These are phyloP conservation scores for Babesia bovis DNA, from an alignment of 169 alveolate species.

Conservation along the genomic window DNA sequence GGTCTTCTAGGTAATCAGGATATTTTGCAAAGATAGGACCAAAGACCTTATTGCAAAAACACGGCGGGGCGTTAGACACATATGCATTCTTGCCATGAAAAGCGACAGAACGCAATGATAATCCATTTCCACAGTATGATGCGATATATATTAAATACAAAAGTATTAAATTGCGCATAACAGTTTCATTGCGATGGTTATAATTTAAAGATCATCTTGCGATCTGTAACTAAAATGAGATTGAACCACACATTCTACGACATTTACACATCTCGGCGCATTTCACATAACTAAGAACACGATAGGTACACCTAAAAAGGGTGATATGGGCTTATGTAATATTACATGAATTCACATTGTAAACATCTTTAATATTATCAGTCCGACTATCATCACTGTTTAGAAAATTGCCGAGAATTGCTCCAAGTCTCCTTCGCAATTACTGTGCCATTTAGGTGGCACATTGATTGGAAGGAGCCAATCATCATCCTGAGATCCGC, in stretches of 20 bases:
- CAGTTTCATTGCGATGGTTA: not conserved
- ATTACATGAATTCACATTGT: too few species aligned
- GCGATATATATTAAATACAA: not conserved
- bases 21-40: not conserved
- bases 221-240: slow-evolving; percentile 12
- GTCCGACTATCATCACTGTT: too few species aligned
- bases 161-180: not conserved
- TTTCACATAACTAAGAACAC: not conserved
- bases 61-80: slow-evolving; percentile 5
- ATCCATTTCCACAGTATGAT: not conserved
- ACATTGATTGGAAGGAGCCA: slow-evolving; percentile 63
- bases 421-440: slow-evolving; percentile 28
- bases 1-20: slow-evolving; percentile 27
- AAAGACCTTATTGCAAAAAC: not conserved
- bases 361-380: too few species aligned
- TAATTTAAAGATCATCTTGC: not conserved
- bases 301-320: not conserved
- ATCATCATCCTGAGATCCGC: slow-evolving; percentile 51
- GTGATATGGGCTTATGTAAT: too few species aligned
- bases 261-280: too few species aligned
- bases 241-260: too few species aligned
- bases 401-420: slow-evolving; percentile 31
- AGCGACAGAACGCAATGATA: not conserved
- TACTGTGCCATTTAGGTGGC: slow-evolving; percentile 65
- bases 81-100: not conserved